Base-by-base conservation (phyloP, 306 rosid genomes). In the Acacia crassicarpa region DNA sequence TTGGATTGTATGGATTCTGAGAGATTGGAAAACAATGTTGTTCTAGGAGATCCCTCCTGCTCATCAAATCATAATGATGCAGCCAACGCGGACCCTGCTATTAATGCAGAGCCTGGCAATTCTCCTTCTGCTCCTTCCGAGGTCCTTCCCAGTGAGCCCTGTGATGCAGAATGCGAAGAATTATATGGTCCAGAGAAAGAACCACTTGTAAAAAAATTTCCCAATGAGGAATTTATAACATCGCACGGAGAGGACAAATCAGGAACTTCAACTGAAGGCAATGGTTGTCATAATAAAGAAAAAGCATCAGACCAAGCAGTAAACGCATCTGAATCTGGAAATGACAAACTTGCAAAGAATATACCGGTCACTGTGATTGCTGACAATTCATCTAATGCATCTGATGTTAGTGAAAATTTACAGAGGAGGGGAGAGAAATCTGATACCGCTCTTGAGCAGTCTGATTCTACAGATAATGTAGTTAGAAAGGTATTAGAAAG, bases 131-230 rank as follows among this genome's bases (percentile, higher is more conserved):
- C 75, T 91, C 89, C 93, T 81, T 78, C 84, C 58, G 95, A 86
- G 78, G 75, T 80, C 58, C 75, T 73, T 43, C 75, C 66, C 35
- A 72, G 84, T 56, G 89, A 90, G 83, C 93, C 89, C 75, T 86
- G 86, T 46, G 91, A 85, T 69, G 92, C 92, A 38, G 98, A 95
- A 84, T 88, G 89, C 80, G 97, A 92, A 81, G 99, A 93, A 73
- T 87, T 95, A 82, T 93, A 92, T 45, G 98, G 97, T 70, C 97
- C 98, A 1, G 98, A 95, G 72, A 90, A 83, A 84, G 97, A 95
- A 82, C 90, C 89, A 8, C 84, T 81, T 5, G 43, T 82, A 22
- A 77, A 71, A 75, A 76, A 72, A 61, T 77, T 92, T 78, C 91
- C 92, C 3, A 87, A 75, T 53, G 81, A 62, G 72, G 89, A 88